These are phyloP conservation scores for Cucurbitaria berberidis DNA, from an alignment of 2,329 filamentous ascomycete species.

Conservation along the genomic window DNA sequence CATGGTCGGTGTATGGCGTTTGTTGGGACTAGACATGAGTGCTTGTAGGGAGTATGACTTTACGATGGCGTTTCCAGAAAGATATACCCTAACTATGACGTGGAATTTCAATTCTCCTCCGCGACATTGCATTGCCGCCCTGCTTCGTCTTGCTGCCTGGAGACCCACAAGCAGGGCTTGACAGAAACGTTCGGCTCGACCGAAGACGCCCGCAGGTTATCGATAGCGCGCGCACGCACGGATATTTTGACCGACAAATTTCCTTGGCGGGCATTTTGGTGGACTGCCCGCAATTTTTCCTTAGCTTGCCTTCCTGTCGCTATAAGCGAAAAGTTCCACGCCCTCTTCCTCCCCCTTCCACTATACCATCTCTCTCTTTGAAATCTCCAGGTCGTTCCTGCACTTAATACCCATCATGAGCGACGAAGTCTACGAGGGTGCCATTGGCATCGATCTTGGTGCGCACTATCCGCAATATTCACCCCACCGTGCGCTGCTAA, in stretches of 20 bases:
- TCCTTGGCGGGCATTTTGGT: not conserved
- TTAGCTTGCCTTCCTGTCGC: not conserved
- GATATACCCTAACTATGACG: not conserved
- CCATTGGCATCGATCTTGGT: slow-evolving; percentile 99
- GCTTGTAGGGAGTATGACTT: not conserved
- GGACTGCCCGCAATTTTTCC: not conserved
- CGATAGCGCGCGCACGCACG: not conserved
- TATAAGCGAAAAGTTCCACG: slow-evolving; percentile 26
- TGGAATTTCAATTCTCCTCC: not conserved
- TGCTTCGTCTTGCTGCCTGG: not conserved
- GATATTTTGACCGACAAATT: not conserved
- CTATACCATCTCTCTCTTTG: slow-evolving; percentile 39
- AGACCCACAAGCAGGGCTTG: not conserved
- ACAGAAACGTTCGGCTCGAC: not conserved
- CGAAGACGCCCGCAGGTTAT: not conserved
- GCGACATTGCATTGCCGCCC: not conserved
- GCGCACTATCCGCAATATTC: slow-evolving; percentile 41
- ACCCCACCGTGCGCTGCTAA: slow-evolving; percentile 43
- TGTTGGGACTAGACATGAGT: not conserved
- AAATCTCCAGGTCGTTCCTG: slow-evolving; percentile 38
- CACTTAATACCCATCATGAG: slow-evolving; percentile 70
- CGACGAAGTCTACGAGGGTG: slow-evolving; percentile 99
- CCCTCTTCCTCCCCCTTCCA: slow-evolving; percentile 37
- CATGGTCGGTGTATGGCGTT: not conserved
- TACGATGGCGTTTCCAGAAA: not conserved